Base-by-base conservation (phyloP, 371 early-diverging fungal species). In the Mucor sp. region DNA sequence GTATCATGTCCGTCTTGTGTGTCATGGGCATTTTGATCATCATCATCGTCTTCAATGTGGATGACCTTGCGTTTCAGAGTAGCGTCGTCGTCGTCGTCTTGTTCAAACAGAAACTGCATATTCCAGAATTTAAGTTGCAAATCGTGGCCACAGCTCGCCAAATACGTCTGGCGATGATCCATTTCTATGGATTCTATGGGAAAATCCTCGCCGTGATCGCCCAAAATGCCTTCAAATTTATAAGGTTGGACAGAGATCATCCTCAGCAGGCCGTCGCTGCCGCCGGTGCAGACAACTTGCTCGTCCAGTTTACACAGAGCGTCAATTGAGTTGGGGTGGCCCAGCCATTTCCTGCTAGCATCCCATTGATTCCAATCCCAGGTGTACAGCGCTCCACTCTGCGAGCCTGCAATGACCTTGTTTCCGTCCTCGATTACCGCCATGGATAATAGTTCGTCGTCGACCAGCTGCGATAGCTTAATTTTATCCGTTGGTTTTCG, bases 261-360 rank as follows among this genome's bases (percentile, higher is more conserved):
- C 39, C 70, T 44, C 37, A 70, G 28, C 37, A 70, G 17, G 27
- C 98, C 98, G 75, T 97, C 98, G 67, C 91, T 88, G 12, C 91
- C 88, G 15, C 96, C 98, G 1, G 97, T 95, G 50, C 88, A 88
- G 15, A 96, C 82, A 15, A 87, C 84, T 60, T 88, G 83, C 58
- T 97, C 95, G 32, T 89, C 90, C 47, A 95, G 75, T 70, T 88
- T 89, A 71, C 88, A 87, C 25, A 97, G 84, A 1, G 94, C 74
- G 66, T 95, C 94, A 32, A 97, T 87, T 14, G 93, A 90, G 64
- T 83, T 85, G n/a, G 97, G 96, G 70, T 97, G 96, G 19, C 97
- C 97, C 5, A 94, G 81, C 74, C 95, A 91, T 39, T 69, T 69
- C 11, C 39, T 53, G 3, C 19, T 56, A 9, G 93, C 92, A 15